Evolutionary conservation across 192 early-diverging fungal species (phyloP), one percentile per base, ranked within the genome.

Genomic region (Umbelopsis ramanniana): DNA sequence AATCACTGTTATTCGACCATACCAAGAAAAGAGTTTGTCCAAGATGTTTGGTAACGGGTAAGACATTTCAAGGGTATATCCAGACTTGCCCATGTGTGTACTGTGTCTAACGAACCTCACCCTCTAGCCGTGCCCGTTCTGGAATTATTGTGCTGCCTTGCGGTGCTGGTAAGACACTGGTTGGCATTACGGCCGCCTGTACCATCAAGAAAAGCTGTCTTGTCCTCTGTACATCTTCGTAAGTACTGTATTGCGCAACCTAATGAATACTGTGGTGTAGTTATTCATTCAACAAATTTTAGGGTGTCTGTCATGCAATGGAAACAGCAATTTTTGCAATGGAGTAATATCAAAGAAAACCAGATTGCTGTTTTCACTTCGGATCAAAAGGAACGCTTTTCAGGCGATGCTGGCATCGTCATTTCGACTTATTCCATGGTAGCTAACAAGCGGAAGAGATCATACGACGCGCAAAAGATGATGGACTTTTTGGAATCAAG

Each of bases 351-450:
- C 53, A 93, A 94, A 70, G 94, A 97, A 46, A 87, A 87, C 72
- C 94, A 99, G 73, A 92, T 99, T 69, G 94, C 94, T 6, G 86
- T 93, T 68, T 99, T 99, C 78, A 98, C 98, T 6, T 93, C 94
- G 0, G 92, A 97, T 67, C 84, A 89, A 55, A 98, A 98, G 81
- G 92, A 97, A 68, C 83, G 89, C 82, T 97, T 98, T 71, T 76
- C 86, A 53, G 94, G 95, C 52, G 89, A 92, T 35, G 87, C 96
- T 0, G 97, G 97, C 54, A 91, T 99, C 67, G 88, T 99, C 21
- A 97, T 99, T 23, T 95, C 96, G 8, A 99, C 98, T 0, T 99
- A 96, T 79, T 91, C 93, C 21, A 99, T 99, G 98, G 87, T 99
- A 15, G 92, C 98, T 24, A 94, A 94, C 76, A 90, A 87, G 4